Evolutionary conservation across 1,284 basidiomycete genomes (phyloP).

Genomic region (Sanghuangporus sanghuang): DNA sequence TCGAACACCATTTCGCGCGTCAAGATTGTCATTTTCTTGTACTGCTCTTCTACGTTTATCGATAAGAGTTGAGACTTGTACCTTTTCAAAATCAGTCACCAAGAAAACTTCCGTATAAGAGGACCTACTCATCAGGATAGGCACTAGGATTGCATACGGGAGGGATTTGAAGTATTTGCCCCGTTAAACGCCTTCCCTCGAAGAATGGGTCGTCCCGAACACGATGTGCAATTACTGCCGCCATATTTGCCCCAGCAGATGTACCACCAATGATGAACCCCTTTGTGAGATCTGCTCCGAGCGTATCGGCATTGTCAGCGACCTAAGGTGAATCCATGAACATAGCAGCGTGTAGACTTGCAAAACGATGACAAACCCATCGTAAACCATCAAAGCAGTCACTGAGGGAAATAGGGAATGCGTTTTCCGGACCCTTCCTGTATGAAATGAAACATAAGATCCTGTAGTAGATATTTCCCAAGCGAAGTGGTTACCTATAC

Average conservation of each 20-base stretch:
- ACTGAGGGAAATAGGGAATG: background rate
- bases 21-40: conserved; percentile 19
- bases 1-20: background rate
- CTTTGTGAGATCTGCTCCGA: conserved; percentile 16
- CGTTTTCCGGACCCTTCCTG: background rate
- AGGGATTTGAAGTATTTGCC: conserved; percentile 13
- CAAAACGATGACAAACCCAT: background rate
- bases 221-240: conserved; percentile 19
- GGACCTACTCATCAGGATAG: conserved; percentile 12
- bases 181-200: conserved; percentile 6
- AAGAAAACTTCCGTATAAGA: background rate
- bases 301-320: background rate
- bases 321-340: background rate
- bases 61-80: conserved; percentile 20
- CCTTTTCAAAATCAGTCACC: conserved; percentile 1
- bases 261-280: conserved; percentile 24
- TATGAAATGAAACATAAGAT: background rate
- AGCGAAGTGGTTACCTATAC: background rate
- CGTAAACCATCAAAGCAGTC: background rate
- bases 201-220: conserved; percentile 21
- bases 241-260: conserved; percentile 24
- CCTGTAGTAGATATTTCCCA: background rate
- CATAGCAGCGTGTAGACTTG: background rate
- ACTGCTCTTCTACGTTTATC: conserved; percentile 16
- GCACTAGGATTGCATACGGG: background rate